Evolutionary conservation across 352 stramenopile genomes (phyloP), one percentile per base, ranked within the genome.

Genomic region (Phytophthora idaei): DNA sequence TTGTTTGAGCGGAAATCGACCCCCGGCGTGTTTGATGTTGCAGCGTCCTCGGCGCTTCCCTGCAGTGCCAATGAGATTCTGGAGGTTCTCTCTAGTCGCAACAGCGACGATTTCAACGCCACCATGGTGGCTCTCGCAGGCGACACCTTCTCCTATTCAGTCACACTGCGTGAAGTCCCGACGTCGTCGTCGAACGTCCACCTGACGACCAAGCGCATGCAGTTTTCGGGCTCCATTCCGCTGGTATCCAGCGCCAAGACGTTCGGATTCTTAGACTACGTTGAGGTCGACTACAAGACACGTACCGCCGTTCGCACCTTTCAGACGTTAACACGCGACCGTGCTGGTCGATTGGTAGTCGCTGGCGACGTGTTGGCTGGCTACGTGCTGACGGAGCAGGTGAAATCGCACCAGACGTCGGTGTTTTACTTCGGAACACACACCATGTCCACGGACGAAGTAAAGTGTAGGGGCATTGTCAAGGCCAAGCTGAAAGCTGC

Each of bases 51-150:
- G 5, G 39, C 51, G 14, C 57, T 80, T 32, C 65, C 73, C 0
- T 78, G 66, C 58, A 80, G 69, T 59, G 61, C 50, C 29, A 68
- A 28, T 1, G 73, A 80, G 50, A 67, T 78, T 5, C 49, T 76
- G 1, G 61, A 74, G 7, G 65, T 73, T 50, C 55, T 80, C n/a
- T 68, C 73, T 4, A 76, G 66, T 36, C 65, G 49, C 61, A 69
- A 64, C 34, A 73, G 69, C 34, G 73, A 80, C 54, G 69, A 76
- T 50, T 76, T 80, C 25, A 80, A 80, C 47, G 69, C 73, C 15
- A 78, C 73, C 4, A 74, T 80, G 53, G 65, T 80, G 39, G 73
- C 69, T 5, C 69, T 80, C 2, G 57, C 61, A 25, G 73, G 73
- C 21, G 73, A 75, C 17, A 50, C 54, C 11, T 80, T 80, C 45